Evolutionary conservation across 225 moss, liverwort and hornwort species (phyloP).

Genomic region (Ulota crispa): DNA sequence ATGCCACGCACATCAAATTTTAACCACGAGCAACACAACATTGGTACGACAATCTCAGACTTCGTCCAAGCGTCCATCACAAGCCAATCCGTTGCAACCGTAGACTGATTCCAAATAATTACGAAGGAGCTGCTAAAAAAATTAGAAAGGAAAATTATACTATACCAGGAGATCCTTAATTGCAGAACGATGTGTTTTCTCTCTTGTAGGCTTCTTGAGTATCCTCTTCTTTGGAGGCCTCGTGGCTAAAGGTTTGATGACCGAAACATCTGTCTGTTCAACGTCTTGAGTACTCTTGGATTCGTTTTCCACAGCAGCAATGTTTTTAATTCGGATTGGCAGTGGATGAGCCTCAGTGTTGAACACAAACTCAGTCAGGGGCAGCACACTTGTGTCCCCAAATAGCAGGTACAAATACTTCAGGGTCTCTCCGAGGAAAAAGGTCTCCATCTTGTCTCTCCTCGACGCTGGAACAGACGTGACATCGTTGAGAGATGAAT

Average conservation of each 20-base stretch:
- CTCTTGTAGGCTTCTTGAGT: neutral
- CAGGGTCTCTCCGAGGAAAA: conserved; percentile 94
- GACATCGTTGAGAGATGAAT: conserved; percentile 83
- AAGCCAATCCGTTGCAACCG: neutral
- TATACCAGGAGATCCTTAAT: conserved; percentile 38
- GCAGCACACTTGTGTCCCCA: conserved; percentile 65
- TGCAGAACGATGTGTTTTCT: neutral
- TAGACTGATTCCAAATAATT: neutral
- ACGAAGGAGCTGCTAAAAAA: neutral
- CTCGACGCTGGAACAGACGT: conserved; percentile 70
- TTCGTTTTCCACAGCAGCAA: neutral
- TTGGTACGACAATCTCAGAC: neutral
- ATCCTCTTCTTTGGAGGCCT: neutral
- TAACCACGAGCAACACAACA: neutral
- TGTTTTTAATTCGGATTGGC: conserved; percentile 45
- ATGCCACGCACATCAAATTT: neutral
- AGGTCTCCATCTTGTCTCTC: conserved; percentile 97
- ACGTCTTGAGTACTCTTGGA: conserved; percentile 11
- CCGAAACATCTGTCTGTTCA: conserved; percentile 5
- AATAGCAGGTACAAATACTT: conserved; percentile 95
- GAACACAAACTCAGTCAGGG: conserved; percentile 82
- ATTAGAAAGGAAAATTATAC: neutral
- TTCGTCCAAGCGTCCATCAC: neutral
- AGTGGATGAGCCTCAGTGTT: conserved; percentile 96
- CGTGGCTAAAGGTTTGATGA: neutral